Percentiles rank a stretch among this genome's conserved stretches.
phyloP scores from a whole-genome alignment of 2,329 filamentous ascomycete genomes.

The Aspergillus terreus region DNA sequence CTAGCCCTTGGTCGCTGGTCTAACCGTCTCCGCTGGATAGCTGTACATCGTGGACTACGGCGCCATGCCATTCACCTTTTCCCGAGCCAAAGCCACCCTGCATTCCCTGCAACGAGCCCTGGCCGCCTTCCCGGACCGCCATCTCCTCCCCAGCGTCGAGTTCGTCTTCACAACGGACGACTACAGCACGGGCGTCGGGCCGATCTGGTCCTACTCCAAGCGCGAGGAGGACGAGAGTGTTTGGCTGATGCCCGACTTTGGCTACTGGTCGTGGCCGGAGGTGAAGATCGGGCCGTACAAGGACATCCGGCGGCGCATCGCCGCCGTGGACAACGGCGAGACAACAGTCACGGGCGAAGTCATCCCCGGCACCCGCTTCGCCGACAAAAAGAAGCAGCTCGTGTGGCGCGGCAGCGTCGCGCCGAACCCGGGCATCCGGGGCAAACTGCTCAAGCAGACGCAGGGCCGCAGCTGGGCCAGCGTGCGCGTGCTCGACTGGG shows the following conservation, averaged over 20 bases:
- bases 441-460: constrained; percentile 37
- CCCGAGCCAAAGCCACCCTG: constrained; percentile 41
- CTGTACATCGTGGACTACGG: constrained; percentile 36
- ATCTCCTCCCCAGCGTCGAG: constrained; percentile 46
- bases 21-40: constrained; percentile 15
- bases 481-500: constrained; percentile 42
- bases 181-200: constrained; percentile 27
- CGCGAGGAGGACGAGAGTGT: constrained; percentile 35
- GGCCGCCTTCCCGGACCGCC: constrained; percentile 33
- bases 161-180: constrained; percentile 49
- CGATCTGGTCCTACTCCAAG: constrained; percentile 45
- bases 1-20: no score
- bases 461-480: constrained; percentile 45
- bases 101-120: constrained; percentile 49
- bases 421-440: constrained; percentile 36
- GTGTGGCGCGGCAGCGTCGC: constrained; percentile 47
- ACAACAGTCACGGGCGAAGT: constrained; percentile 16
- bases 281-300: constrained; percentile 43
- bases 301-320: constrained; percentile 39
- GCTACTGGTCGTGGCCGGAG: constrained; percentile 53
- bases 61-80: constrained; percentile 30
- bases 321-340: constrained; percentile 32
- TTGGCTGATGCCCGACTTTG: constrained; percentile 55
- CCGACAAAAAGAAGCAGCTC: constrained; percentile 43
- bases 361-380: constrained; percentile 19